A percentile compares a stretch with the other conserved stretches of the same genome.
Conservation (phyloP, 1,284 basidiomycete genomes). For the Vanrija sp. region DNA sequence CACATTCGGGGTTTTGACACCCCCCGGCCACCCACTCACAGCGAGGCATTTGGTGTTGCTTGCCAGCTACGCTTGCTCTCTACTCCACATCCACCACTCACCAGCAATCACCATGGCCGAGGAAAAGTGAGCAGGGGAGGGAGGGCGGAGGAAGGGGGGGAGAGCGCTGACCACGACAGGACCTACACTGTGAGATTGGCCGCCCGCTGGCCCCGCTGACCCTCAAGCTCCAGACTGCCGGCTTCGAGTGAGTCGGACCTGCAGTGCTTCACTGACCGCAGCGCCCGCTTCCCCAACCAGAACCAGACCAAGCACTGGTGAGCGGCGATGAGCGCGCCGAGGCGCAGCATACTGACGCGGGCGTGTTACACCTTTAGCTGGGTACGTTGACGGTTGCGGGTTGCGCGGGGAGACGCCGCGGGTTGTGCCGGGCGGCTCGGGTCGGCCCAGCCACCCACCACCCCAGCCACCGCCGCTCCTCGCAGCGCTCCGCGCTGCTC, state of each 20-base stretch:
- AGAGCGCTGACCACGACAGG: conserved; percentile 18
- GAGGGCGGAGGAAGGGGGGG: background rate
- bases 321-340: conserved; percentile 24
- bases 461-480: background rate
- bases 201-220: background rate
- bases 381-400: conserved; percentile 13
- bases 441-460: too few species aligned
- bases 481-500: too few species aligned
- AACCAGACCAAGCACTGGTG: conserved; percentile 96
- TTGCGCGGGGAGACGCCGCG: too few species aligned
- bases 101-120: conserved; percentile 34
- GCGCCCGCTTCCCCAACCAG: conserved; percentile 89
- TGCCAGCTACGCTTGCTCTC: background rate
- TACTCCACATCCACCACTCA: conserved; percentile 4
- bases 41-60: too few species aligned
- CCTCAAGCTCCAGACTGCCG: conserved; percentile 48
- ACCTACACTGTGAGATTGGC: conserved; percentile 43
- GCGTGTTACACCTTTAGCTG: conserved; percentile 3
- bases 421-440: too few species aligned
- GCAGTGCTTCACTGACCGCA: conserved; percentile 9
- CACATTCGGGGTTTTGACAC: background rate
- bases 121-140: conserved; percentile 31
- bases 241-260: conserved; percentile 48
- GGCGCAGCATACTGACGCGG: background rate
- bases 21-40: background rate